phyloP scores from a whole-genome alignment of 1,284 basidiomycete genomes.

The Trichosporon inkin region DNA sequence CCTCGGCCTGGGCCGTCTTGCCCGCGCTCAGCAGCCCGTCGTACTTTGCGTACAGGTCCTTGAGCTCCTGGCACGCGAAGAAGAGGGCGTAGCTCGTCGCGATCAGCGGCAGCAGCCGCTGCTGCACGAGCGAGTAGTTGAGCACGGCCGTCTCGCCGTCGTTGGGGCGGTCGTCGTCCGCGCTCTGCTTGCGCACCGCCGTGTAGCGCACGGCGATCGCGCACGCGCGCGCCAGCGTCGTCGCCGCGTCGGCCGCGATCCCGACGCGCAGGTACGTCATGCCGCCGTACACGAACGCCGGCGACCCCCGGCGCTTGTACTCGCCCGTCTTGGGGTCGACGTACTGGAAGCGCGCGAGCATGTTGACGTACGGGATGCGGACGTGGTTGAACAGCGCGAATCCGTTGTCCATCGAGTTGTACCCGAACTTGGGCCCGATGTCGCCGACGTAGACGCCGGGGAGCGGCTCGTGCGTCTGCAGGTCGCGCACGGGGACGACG shows the following conservation, averaged over 20 bases:
- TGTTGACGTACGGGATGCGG: slow-evolving; percentile 55
- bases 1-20: slow-evolving; percentile 14
- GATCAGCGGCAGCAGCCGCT: slow-evolving; percentile 56
- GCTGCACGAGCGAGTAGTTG: slow-evolving; percentile 59
- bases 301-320: slow-evolving; percentile 53
- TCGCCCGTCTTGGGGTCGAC: slow-evolving; percentile 49
- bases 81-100: slow-evolving; percentile 57
- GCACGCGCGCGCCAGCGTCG: slow-evolving; percentile 55
- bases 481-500: slow-evolving; percentile 56
- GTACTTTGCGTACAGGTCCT: slow-evolving; percentile 42
- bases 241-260: slow-evolving; percentile 56
- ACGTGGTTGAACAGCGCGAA: slow-evolving; percentile 57
- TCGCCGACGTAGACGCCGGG: slow-evolving; percentile 58
- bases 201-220: slow-evolving; percentile 57
- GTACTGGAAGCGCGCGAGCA: slow-evolving; percentile 60
- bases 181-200: slow-evolving; percentile 57
- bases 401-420: slow-evolving; percentile 55
- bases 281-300: slow-evolving; percentile 57
- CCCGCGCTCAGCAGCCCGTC: slow-evolving; percentile 6
- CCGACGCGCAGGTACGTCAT: slow-evolving; percentile 55
- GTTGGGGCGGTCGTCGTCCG: slow-evolving; percentile 47
- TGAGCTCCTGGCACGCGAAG: slow-evolving; percentile 54
- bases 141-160: slow-evolving; percentile 55
- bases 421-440: slow-evolving; percentile 59
- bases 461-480: slow-evolving; percentile 52